Evolutionary conservation across 176 grass and related monocot genomes (phyloP).

Genomic region (Raddia distichophylla): DNA sequence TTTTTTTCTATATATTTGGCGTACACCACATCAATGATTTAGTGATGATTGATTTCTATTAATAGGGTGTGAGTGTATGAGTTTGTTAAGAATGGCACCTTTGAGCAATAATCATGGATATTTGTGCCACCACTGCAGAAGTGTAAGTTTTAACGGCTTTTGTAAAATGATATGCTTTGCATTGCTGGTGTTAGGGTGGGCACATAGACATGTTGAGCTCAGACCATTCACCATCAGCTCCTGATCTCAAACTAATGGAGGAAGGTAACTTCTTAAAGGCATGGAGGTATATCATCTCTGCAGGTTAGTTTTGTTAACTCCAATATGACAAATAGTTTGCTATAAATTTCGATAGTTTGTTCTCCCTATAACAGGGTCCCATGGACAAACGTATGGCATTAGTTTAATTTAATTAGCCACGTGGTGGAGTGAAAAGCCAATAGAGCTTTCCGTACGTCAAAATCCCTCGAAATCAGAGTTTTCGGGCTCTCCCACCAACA

Average conservation of each 20-base stretch:
- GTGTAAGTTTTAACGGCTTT: too few relatives aligned
- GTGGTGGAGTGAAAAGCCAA: slow-evolving; percentile 95
- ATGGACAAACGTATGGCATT: slow-evolving; percentile 74
- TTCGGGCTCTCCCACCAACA: too few relatives aligned
- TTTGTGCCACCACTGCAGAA: too few relatives aligned
- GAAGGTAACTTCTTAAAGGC: slow-evolving; percentile 94
- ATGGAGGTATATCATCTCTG: slow-evolving; percentile 97
- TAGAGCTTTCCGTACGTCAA: slow-evolving; percentile 43
- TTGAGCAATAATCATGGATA: too few relatives aligned
- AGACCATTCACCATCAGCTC: slow-evolving; percentile 90
- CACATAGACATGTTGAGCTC: slow-evolving; percentile 99
- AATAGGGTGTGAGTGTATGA: too few relatives aligned
- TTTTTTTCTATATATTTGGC: too few relatives aligned
- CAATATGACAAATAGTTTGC: not conserved
- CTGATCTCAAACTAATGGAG: slow-evolving; percentile 87
- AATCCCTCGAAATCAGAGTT: too few relatives aligned
- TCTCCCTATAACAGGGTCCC: slow-evolving; percentile 88
- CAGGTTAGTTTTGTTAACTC: slow-evolving; percentile 60
- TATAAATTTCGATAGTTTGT: slow-evolving; percentile 72
- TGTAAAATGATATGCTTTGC: too few relatives aligned
- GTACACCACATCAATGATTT: too few relatives aligned
- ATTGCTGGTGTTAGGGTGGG: slow-evolving; percentile 55
- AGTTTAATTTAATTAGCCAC: slow-evolving; percentile 67
- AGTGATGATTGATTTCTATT: too few relatives aligned
- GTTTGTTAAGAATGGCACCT: too few relatives aligned